phyloP scores from a whole-genome alignment of 108 stramenopile species.

The Cyclotella choctawhatcheeana region DNA sequence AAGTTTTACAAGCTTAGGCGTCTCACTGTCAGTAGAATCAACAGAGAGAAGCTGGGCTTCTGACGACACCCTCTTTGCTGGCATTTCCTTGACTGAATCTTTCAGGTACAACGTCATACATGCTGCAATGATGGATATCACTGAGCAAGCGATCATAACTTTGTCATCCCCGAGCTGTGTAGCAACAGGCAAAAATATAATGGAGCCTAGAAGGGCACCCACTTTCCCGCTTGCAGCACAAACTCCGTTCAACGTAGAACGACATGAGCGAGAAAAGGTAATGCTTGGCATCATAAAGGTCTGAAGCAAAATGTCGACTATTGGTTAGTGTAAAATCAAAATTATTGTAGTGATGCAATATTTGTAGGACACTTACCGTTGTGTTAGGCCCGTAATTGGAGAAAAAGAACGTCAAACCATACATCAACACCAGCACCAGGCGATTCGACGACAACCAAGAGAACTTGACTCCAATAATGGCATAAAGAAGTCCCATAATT shows the following conservation, averaged over 20 bases:
- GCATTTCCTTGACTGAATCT: conserved; percentile 8
- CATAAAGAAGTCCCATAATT: conserved; percentile 73
- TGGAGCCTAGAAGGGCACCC: conserved; percentile 68
- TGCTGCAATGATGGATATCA: conserved; percentile 46
- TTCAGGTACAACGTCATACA: conserved; percentile 43
- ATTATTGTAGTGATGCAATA: neutral
- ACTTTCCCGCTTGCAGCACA: conserved; percentile 85
- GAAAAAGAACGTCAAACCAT: conserved; percentile 88
- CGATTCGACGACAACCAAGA: conserved; percentile 40
- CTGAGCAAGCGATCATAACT: conserved; percentile 60
- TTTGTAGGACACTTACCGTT: conserved; percentile 51
- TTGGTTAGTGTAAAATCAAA: neutral
- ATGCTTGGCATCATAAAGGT: conserved; percentile 78
- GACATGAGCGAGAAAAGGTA: conserved; percentile 67
- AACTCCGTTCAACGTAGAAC: conserved; percentile 87
- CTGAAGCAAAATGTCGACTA: conserved; percentile 9
- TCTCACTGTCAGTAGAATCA: neutral
- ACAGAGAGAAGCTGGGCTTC: conserved; percentile 23
- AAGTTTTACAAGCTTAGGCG: neutral
- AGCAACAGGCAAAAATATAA: conserved; percentile 53
- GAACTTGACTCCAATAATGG: conserved; percentile 74
- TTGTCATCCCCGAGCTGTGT: conserved; percentile 47
- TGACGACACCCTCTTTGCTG: conserved; percentile 12
- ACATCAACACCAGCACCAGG: conserved; percentile 58
- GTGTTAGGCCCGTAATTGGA: conserved; percentile 91